phyloP scores from a whole-genome alignment of 306 rosid genomes.

The Glycine soja region DNA sequence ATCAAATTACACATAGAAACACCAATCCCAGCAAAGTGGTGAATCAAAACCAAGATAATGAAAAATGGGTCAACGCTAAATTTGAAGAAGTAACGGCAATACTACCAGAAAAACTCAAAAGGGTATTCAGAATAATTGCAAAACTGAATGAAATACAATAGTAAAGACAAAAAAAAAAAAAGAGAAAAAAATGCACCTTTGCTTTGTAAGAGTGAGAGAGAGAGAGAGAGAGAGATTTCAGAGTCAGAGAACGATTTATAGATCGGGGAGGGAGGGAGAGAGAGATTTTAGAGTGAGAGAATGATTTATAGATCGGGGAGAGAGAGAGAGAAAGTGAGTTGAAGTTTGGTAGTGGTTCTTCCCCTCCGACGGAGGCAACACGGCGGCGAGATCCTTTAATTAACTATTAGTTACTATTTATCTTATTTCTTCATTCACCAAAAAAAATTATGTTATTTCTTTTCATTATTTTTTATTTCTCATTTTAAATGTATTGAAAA shows the following conservation, averaged over 20 bases:
- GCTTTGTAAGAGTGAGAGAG: background rate
- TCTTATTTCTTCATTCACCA: too few species aligned
- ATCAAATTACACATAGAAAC: conserved; percentile 29
- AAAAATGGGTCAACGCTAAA: conserved; percentile 27
- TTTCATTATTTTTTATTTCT: background rate
- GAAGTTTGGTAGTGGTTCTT: conserved; percentile 1
- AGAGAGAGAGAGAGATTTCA: background rate
- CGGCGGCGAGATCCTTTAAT: conserved; percentile 42
- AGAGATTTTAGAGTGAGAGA: background rate
- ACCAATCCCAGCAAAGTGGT: background rate
- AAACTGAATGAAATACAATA: background rate
- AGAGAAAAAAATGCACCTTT: conserved; percentile 44
- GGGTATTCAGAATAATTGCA: background rate
- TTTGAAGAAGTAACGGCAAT: background rate
- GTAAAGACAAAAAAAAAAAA: conserved; percentile 18
- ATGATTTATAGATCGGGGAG: too few species aligned
- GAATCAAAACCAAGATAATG: background rate
- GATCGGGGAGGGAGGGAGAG: conserved; percentile 41
- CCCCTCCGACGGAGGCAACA: conserved; percentile 39
- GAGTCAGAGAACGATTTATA: background rate
- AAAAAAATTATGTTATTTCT: background rate
- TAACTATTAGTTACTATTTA: background rate
- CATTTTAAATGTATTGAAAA: background rate
- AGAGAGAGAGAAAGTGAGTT: too few species aligned
- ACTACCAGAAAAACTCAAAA: background rate